phyloP scores from a whole-genome alignment of 345 rosid genomes.

The Hibiscus mutabilis region DNA sequence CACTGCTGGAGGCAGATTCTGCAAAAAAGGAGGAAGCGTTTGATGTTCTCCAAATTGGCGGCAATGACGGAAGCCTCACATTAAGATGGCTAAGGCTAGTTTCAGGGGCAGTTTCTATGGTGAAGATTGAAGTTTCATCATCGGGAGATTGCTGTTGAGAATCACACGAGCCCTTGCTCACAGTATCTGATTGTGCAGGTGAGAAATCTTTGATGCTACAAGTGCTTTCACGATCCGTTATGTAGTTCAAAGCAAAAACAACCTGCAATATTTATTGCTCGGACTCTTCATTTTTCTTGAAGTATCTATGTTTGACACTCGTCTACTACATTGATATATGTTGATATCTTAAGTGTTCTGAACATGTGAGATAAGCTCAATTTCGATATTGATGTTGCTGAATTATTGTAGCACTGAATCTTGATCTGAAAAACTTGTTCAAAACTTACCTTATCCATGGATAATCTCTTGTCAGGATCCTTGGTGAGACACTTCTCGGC shows the following conservation, averaged over 20 bases:
- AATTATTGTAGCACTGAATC: background rate
- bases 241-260: conserved; percentile 33
- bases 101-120: conserved; percentile 4
- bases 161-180: conserved; percentile 23
- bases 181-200: conserved; percentile 36
- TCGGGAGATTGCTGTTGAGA: conserved; percentile 12
- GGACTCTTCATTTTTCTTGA: too few species aligned
- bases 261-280: conserved; percentile 28
- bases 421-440: background rate
- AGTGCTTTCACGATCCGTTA: conserved; percentile 23
- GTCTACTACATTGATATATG: background rate
- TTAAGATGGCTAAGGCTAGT: conserved; percentile 10
- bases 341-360: background rate
- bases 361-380: background rate
- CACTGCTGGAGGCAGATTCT: background rate
- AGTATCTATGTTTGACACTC: too few species aligned
- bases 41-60: conserved; percentile 12
- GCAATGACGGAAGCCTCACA: conserved; percentile 19
- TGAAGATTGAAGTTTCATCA: conserved; percentile 19
- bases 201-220: conserved; percentile 27
- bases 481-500: conserved; percentile 57
- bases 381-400: background rate
- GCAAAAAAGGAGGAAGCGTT: background rate
- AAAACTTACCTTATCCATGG: conserved; percentile 36
- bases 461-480: conserved; percentile 47